These are phyloP conservation scores for Fonsecaea erecta DNA, from an alignment of 2,329 filamentous ascomycete species.

Conservation along the genomic window DNA sequence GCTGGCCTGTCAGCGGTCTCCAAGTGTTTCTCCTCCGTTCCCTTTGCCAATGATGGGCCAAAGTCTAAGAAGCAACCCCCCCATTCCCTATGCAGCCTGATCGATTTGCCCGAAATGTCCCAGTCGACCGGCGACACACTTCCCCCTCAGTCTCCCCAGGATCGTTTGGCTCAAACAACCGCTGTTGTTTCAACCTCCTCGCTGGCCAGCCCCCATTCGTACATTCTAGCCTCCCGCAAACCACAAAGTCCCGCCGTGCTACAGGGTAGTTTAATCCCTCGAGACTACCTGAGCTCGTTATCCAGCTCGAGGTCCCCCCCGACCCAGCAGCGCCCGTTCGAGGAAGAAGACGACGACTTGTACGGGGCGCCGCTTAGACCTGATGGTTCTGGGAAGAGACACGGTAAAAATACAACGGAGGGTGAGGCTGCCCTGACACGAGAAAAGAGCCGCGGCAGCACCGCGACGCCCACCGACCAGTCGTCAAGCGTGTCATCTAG, in stretches of 20 bases:
- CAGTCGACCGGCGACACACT: constrained; percentile 27
- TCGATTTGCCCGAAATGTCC: constrained; percentile 30
- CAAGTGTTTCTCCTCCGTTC: constrained; percentile 28
- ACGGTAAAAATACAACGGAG: constrained; percentile 12
- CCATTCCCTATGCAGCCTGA: constrained; percentile 26
- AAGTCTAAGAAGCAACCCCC: constrained; percentile 10
- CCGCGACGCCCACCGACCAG: background rate
- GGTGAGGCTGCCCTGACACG: constrained; percentile 16
- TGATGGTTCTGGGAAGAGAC: constrained; percentile 20
- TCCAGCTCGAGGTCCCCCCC: constrained; percentile 33
- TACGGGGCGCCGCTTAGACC: constrained; percentile 7
- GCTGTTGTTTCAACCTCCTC: constrained; percentile 33
- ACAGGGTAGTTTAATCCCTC: constrained; percentile 42
- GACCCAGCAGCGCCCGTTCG: constrained; percentile 7
- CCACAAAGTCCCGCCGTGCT: constrained; percentile 26
- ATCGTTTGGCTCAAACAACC: constrained; percentile 29
- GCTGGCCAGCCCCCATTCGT: constrained; percentile 27
- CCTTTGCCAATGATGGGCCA: constrained; percentile 20
- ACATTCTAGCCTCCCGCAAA: constrained; percentile 22
- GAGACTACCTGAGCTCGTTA: constrained; percentile 43
- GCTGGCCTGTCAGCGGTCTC: constrained; percentile 35
- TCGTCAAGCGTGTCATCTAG: background rate
- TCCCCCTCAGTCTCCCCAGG: constrained; percentile 29
- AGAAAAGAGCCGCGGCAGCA: background rate
- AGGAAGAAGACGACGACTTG: constrained; percentile 16